Base-by-base conservation (phyloP, 768 basidiomycete species). In the Termitomyces titanicus region DNA sequence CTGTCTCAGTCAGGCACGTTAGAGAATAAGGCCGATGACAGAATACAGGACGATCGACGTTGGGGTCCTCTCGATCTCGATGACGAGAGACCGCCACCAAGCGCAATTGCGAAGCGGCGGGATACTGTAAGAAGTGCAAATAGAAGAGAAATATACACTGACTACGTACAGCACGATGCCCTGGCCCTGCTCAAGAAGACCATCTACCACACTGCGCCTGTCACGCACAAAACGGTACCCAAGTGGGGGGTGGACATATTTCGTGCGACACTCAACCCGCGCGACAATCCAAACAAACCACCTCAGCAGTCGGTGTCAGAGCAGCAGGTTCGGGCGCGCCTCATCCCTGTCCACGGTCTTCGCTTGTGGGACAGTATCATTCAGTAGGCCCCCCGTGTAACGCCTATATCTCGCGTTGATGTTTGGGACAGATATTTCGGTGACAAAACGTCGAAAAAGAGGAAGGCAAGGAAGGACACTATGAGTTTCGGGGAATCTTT, bases 61-160 rank as follows among this genome's bases (percentile, higher is more conserved):
- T 47, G 47, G 47, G 33, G 47, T 11, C 33, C 47, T 47, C 34
- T 35, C 24, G 83, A 85, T 63, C 66, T 91, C 25, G 79, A 79
- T 13, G 80, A 80, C 5, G 91, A 94, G 70, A 70, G 67, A 3
- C 89, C 89, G 0, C 88, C 90, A 9, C 80, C 86, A 3, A 83
- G 78, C 35, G 85, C 87, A 2, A 88, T 92, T 52, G 88, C 85
- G 8, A 83, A 79, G 11, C 73, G 89, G 39, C 72, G 47, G 22
- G 33, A 35, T 24, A 47, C 47, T 35, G 47, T 47, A 47, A 47
- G 47, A 24, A 9, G 9, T 29, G 43, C 15, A 35, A 17, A 24
- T 35, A 1, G 20, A 4, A 24, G 20, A 15, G 33, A 24, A 47
- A 35, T 3, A 24, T 1, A 4, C 22, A 35, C 24, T 47, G 33